These are phyloP conservation scores for Coccomyxa sp. DNA, from an alignment of 139 green algal species.

Conservation along the genomic window DNA sequence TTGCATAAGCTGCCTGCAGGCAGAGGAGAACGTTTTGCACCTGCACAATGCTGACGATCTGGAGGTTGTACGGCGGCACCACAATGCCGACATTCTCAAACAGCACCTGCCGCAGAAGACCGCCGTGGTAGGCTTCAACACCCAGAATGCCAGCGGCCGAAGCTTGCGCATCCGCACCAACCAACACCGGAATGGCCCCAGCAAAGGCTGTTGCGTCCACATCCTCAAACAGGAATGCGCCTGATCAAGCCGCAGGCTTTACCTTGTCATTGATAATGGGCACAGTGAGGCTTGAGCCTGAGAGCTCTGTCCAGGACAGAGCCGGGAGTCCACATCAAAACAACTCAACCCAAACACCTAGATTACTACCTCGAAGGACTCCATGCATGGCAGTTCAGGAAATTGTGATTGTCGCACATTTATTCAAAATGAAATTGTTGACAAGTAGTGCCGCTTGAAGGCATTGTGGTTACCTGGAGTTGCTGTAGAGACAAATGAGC, in stretches of 20 bases:
- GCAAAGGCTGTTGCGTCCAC: neutral
- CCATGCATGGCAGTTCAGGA: neutral
- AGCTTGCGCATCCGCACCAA: neutral
- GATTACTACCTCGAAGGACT: neutral
- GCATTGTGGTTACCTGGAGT: neutral
- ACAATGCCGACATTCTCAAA: neutral
- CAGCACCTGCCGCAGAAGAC: neutral
- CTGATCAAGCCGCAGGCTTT: neutral
- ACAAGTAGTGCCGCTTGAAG: neutral
- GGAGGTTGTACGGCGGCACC: neutral
- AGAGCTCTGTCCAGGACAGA: neutral
- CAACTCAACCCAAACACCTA: too few species aligned
- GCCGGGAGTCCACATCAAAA: too few species aligned
- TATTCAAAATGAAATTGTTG: too few species aligned
- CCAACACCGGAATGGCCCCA: neutral
- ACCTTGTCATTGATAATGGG: neutral
- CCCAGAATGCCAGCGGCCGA: neutral
- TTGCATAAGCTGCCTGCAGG: neutral
- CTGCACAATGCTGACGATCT: neutral
- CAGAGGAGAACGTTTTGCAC: neutral
- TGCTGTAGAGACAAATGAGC: neutral
- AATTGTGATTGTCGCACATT: neutral
- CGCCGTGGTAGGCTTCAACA: neutral
- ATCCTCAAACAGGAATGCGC: neutral
- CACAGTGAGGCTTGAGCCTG: neutral